A percentile compares a stretch with the other conserved stretches of the same genome.
Evolutionary conservation across 495 filamentous ascomycete species (phyloP).

Genomic region (Penicillium bovifimosum): DNA sequence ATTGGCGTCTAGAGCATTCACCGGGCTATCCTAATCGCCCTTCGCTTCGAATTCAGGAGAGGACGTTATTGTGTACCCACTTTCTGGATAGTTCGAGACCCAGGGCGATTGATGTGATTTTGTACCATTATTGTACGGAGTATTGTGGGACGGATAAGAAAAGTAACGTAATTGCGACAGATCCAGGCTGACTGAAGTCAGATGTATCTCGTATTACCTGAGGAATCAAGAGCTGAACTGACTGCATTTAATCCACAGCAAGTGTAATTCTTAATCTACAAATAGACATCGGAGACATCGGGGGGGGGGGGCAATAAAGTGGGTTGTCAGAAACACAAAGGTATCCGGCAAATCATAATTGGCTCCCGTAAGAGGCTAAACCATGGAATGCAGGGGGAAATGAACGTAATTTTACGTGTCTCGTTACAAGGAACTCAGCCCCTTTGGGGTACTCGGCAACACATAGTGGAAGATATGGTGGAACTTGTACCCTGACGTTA

Average conservation of each 20-base stretch:
- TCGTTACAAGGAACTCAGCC: not conserved
- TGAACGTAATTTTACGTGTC: constrained; percentile 3
- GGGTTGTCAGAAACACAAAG: not conserved
- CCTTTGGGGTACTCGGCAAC: not conserved
- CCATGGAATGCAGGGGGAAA: constrained; percentile 23
- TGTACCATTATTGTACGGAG: not conserved
- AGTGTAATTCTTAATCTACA: not conserved
- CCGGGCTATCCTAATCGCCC: not conserved
- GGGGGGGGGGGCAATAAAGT: constrained; percentile 1
- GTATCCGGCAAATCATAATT: not conserved
- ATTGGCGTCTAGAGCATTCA: not conserved
- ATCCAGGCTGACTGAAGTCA: not conserved
- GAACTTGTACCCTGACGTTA: constrained; percentile 1
- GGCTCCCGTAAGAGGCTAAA: not conserved
- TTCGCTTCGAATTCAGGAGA: not conserved
- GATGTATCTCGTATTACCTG: not conserved
- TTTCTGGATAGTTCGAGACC: not conserved
- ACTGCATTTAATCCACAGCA: not conserved
- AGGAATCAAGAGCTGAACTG: not conserved
- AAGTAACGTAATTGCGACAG: not conserved
- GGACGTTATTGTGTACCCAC: not conserved
- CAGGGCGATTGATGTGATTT: not conserved
- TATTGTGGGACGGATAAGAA: not conserved
- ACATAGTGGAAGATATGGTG: constrained; percentile 5
- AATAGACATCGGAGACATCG: not conserved